These are phyloP conservation scores for Macrophomina tecta DNA, from an alignment of 2,329 filamentous ascomycete species.

Conservation along the genomic window DNA sequence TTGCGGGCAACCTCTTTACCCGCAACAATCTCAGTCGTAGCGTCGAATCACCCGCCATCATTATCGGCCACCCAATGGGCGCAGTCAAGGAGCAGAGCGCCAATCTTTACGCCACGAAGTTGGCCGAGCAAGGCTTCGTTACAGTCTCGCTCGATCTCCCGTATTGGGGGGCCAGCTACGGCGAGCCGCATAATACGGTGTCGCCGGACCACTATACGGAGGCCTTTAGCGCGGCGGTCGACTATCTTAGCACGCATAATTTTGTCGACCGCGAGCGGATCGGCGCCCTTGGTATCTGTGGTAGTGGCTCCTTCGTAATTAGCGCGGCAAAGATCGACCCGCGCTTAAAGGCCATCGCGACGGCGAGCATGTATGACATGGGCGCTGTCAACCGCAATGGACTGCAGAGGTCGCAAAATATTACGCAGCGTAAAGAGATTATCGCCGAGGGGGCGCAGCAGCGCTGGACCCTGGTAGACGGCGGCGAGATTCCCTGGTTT, in stretches of 20 bases:
- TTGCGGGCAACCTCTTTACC: slow-evolving; percentile 31
- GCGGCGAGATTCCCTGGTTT: slow-evolving; percentile 24
- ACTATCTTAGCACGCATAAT: slow-evolving; percentile 36
- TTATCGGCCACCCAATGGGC: slow-evolving; percentile 40
- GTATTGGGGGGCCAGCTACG: slow-evolving; percentile 38
- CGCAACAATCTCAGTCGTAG: slow-evolving; percentile 27
- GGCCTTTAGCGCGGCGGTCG: slow-evolving; percentile 41
- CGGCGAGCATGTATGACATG: slow-evolving; percentile 36
- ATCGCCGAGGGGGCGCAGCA: slow-evolving; percentile 29
- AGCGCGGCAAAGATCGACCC: slow-evolving; percentile 46
- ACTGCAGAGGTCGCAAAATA: slow-evolving; percentile 27
- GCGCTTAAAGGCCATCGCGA: slow-evolving; percentile 36
- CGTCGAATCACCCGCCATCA: slow-evolving; percentile 30
- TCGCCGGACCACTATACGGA: slow-evolving; percentile 38
- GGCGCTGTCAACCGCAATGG: slow-evolving; percentile 30
- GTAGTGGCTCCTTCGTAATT: slow-evolving; percentile 41
- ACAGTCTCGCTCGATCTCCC: slow-evolving; percentile 36
- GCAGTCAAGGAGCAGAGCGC: slow-evolving; percentile 42
- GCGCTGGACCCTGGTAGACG: slow-evolving; percentile 30
- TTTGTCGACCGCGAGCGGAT: slow-evolving; percentile 40
- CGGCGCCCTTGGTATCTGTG: slow-evolving; percentile 41
- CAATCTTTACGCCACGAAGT: slow-evolving; percentile 40
- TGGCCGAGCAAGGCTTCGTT: slow-evolving; percentile 38
- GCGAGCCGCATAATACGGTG: slow-evolving; percentile 38
- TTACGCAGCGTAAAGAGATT: slow-evolving; percentile 29